Evolutionary conservation across 1,139 yeast genomes (phyloP).

Genomic region (Candida sanyaensis): DNA sequence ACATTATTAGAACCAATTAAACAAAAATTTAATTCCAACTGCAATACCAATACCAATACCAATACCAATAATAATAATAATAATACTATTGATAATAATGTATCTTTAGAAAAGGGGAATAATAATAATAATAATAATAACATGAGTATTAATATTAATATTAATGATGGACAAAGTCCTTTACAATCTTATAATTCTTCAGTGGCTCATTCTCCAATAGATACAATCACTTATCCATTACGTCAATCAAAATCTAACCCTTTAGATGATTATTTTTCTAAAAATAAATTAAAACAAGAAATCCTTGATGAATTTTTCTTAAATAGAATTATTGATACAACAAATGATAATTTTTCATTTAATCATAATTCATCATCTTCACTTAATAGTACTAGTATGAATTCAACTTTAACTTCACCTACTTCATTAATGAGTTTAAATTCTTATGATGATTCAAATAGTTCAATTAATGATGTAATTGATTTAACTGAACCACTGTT

Average conservation of each 20-base stretch:
- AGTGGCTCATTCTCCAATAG: constrained; percentile 10
- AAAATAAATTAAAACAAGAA: constrained; percentile 39
- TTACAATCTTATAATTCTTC: constrained; percentile 3
- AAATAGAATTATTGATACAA: constrained; percentile 33
- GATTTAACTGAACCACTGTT: constrained; percentile 6
- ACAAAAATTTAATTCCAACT: constrained; percentile 6
- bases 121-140: not conserved
- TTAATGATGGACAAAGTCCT: not conserved
- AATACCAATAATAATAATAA: not conserved
- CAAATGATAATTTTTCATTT: constrained; percentile 14
- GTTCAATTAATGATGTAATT: constrained; percentile 8
- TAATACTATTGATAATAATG: too few relatives aligned
- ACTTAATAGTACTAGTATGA: constrained; percentile 9
- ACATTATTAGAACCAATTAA: constrained; percentile 19
- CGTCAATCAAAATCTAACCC: constrained; percentile 14
- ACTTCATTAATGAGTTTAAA: constrained; percentile 36
- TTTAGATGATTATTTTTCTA: constrained; percentile 11
- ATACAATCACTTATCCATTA: constrained; percentile 9
- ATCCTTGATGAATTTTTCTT: constrained; percentile 42
- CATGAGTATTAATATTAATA: not conserved
- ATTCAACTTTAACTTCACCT: constrained; percentile 33
- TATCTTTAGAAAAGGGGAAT: too few relatives aligned
- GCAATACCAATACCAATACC: too few relatives aligned
- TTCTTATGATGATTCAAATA: constrained; percentile 28
- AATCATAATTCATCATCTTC: constrained; percentile 12